Percentiles rank a stretch among this genome's conserved stretches.
These are phyloP conservation scores for Paraphaeosphaeria sporulosa DNA, from an alignment of 2,329 filamentous ascomycete species.

Conservation along the genomic window DNA sequence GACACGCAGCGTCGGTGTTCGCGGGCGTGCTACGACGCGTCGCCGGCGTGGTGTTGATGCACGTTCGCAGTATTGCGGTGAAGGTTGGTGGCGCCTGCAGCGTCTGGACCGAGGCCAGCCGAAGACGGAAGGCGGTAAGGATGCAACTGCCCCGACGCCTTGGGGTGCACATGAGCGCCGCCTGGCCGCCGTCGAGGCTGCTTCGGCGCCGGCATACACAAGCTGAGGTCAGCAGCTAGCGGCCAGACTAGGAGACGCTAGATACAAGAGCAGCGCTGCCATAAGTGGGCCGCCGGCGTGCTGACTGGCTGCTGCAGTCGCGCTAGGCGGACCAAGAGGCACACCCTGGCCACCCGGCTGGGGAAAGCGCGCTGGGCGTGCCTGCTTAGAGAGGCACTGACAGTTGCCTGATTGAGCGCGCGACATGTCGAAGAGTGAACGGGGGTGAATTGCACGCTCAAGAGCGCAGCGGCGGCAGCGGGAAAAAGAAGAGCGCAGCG, in stretches of 20 bases:
- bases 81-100: slow-evolving; percentile 29
- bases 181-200: neutral
- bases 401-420: slow-evolving; percentile 21
- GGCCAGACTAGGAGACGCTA: neutral
- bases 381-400: slow-evolving; percentile 16
- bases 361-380: slow-evolving; percentile 17
- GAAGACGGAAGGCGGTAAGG: slow-evolving; percentile 28
- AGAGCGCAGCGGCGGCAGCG: neutral
- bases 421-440: slow-evolving; percentile 2
- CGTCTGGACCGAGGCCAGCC: slow-evolving; percentile 19
- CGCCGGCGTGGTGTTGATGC: slow-evolving; percentile 9
- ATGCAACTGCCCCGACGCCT: slow-evolving; percentile 2
- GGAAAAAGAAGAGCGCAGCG: neutral
- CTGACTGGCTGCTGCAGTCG: slow-evolving; percentile 2
- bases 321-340: neutral
- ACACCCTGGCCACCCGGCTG: slow-evolving; percentile 13
- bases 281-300: neutral
- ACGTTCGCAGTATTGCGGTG: slow-evolving; percentile 15
- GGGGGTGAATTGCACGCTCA: neutral
- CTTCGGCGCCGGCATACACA: neutral
- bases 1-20: slow-evolving; percentile 1
- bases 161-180: slow-evolving; percentile 9
- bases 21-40: neutral
- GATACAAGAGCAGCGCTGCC: neutral
- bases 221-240: slow-evolving; percentile 18